Evolutionary conservation across 805 yeast genomes (phyloP).

Genomic region (Kodamaea sagamina): DNA sequence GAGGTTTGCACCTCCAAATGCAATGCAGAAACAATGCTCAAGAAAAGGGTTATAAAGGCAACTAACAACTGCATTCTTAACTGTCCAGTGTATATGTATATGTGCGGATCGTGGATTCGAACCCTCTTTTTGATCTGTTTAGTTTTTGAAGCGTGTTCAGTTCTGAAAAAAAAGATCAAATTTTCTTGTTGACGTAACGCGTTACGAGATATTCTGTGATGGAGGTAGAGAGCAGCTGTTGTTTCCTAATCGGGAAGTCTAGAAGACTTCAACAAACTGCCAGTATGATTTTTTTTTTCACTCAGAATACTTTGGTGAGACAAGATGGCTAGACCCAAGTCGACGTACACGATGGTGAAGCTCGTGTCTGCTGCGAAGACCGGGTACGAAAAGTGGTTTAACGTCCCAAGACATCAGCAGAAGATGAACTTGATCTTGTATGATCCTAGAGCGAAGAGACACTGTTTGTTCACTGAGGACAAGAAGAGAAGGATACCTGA

Average conservation of each 20-base stretch:
- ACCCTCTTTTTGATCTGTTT: slow-evolving; percentile 8
- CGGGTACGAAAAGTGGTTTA: slow-evolving; percentile 79
- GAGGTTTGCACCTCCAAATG: slow-evolving; percentile 56
- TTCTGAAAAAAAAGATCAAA: slow-evolving; percentile 12
- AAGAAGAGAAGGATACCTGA: slow-evolving; percentile 80
- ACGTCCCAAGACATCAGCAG: slow-evolving; percentile 80
- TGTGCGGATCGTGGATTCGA: not conserved
- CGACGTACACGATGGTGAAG: slow-evolving; percentile 80
- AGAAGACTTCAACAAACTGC: too few relatives aligned
- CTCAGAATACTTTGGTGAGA: not conserved
- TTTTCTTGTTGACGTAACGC: slow-evolving; percentile 10
- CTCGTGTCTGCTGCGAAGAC: slow-evolving; percentile 88
- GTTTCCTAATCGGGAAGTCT: slow-evolving; percentile 14
- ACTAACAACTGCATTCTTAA: slow-evolving; percentile 15
- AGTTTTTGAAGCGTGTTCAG: slow-evolving; percentile 19
- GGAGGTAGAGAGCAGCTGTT: not conserved
- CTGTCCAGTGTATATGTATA: not conserved
- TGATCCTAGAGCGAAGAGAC: slow-evolving; percentile 67
- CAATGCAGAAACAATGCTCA: slow-evolving; percentile 38
- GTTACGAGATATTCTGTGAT: slow-evolving; percentile 2
- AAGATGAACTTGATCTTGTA: slow-evolving; percentile 65
- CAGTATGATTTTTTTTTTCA: slow-evolving; percentile 7
- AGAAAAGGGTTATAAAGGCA: slow-evolving; percentile 20
- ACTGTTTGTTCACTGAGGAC: slow-evolving; percentile 85
- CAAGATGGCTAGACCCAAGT: slow-evolving; percentile 52